These are phyloP conservation scores for Populus nigra DNA, from an alignment of 345 rosid species.

Conservation along the genomic window DNA sequence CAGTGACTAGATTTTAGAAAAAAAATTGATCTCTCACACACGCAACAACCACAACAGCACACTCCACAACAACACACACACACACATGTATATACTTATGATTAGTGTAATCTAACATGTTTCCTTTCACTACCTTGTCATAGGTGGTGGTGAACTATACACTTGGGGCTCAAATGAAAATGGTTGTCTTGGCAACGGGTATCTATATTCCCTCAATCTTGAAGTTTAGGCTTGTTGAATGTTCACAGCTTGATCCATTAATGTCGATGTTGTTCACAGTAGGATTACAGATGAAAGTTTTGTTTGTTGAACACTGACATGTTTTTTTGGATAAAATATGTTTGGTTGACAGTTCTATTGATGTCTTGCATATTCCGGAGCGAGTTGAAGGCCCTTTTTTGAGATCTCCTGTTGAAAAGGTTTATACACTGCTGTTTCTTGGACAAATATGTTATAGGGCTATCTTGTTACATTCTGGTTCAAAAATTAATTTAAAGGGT, in stretches of 20 bases:
- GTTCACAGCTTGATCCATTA: conserved; percentile 6
- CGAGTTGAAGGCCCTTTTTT: conserved; percentile 71
- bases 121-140: conserved; percentile 1
- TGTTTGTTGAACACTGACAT: background rate
- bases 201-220: conserved; percentile 15
- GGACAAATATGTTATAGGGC: background rate
- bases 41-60: too few species aligned
- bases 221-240: conserved; percentile 3
- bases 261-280: background rate
- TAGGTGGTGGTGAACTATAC: conserved; percentile 77
- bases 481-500: background rate
- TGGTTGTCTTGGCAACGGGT: conserved; percentile 95
- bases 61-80: too few species aligned
- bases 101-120: background rate
- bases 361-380: conserved; percentile 62
- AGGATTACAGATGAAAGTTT: background rate
- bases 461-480: background rate
- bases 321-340: background rate
- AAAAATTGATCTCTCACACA: too few species aligned
- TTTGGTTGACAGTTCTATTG: conserved; percentile 50
- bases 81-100: too few species aligned
- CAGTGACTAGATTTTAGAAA: too few species aligned
- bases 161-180: conserved; percentile 93
- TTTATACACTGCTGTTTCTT: conserved; percentile 21
- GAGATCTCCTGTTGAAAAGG: conserved; percentile 60